Evolutionary conservation across 495 filamentous ascomycete genomes (phyloP), one percentile per base, ranked within the genome.

Genomic region (Xylaria venustula): DNA sequence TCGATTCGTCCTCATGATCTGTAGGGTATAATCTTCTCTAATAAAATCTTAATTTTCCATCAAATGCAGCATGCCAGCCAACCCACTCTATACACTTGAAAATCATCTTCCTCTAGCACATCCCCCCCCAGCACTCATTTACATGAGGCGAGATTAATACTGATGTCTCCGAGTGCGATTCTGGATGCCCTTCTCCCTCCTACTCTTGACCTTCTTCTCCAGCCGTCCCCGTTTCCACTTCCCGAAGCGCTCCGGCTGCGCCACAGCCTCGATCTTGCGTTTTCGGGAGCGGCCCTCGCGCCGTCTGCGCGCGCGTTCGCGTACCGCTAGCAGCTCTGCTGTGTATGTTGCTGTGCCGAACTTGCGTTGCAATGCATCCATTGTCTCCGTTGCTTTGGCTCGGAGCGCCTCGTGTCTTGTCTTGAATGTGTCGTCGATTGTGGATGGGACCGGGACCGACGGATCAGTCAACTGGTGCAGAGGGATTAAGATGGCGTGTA

Each of bases 381-480:
- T 81, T 9, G 93, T 73, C 64, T 92, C 90, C 48, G 85, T 82
- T 17, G 87, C 87, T 52, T 86, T 88, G 19, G 82, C 77, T 42
- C 87, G 83, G 17, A 98, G 77, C 2, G 78, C 70, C 67, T 89
- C 87, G 74, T 89, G 87, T 1, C 80, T 77, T 19, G 84, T 79
- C 62, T 80, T 85, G 80, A 92, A 94, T 0, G 71, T 71, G 42
- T 84, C 77, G 67, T 93, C 87, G 7, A 76, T 72, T 17, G 87
- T 89, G 55, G 85, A 84, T 0, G 89, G 88, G 2, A 80, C 74
- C 0, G 87, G 83, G 40, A 93, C 92, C 0, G 85, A 83, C 14
- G 89, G 76, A 65, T 97, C 92, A 0, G 90, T 93, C 45, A 97
- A 73, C 67, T 93, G 89, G 68, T 92, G 86, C 17, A 97, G 80